phyloP scores from a whole-genome alignment of 2,329 filamentous ascomycete species.

The Davidsoniella virescens region DNA sequence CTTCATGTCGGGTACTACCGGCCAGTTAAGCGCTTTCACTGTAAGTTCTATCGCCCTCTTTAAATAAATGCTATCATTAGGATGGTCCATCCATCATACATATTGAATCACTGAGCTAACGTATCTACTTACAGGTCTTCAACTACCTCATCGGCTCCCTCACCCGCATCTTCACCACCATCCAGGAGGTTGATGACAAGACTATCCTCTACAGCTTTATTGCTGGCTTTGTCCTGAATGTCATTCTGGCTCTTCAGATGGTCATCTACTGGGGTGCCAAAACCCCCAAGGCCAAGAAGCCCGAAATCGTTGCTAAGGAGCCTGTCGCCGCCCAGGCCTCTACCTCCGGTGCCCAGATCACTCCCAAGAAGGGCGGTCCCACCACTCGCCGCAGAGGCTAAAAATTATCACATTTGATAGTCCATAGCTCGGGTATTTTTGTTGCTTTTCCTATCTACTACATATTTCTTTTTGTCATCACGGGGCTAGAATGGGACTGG shows the following conservation, averaged over 20 bases:
- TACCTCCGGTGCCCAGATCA: constrained; percentile 18
- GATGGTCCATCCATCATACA: not conserved
- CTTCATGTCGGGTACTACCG: constrained; percentile 70
- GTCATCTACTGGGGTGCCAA: constrained; percentile 83
- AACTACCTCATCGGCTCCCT: constrained; percentile 91
- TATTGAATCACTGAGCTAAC: constrained; percentile 1
- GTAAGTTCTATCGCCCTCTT: constrained; percentile 37
- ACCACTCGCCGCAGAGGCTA: constrained; percentile 29
- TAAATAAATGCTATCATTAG: constrained; percentile 3
- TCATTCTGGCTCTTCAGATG: constrained; percentile 77
- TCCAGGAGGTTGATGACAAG: constrained; percentile 94
- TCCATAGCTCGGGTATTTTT: not conserved
- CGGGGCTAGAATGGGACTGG: no score
- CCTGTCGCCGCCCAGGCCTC: constrained; percentile 14
- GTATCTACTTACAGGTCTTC: constrained; percentile 52
- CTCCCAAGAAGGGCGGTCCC: constrained; percentile 25
- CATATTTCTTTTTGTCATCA: not conserved
- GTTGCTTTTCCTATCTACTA: constrained; percentile 2
- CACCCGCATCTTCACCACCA: constrained; percentile 88
- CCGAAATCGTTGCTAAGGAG: constrained; percentile 15
- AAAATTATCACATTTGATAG: constrained; percentile 5
- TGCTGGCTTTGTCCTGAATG: constrained; percentile 78
- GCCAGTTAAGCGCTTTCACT: constrained; percentile 90
- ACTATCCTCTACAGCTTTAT: constrained; percentile 91
- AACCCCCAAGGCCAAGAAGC: constrained; percentile 25